Evolutionary conservation across 2,329 filamentous ascomycete species (phyloP).

Genomic region (Aspergillus sp.): DNA sequence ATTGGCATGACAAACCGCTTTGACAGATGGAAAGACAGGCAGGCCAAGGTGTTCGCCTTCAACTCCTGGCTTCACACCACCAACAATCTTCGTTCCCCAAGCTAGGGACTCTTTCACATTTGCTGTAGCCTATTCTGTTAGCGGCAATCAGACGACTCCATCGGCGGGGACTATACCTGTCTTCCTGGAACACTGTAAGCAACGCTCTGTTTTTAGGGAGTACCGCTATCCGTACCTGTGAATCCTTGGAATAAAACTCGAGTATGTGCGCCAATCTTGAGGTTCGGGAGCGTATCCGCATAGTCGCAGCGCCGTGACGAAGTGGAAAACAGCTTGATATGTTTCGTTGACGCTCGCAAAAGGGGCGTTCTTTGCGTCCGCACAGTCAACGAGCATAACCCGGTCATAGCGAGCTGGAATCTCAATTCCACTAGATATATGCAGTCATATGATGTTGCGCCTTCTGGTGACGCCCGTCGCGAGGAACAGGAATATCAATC

Average conservation of each 20-base stretch:
- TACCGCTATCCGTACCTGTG: slow-evolving; percentile 54
- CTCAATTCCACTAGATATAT: not conserved
- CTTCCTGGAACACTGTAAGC: slow-evolving; percentile 32
- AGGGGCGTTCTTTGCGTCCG: slow-evolving; percentile 22
- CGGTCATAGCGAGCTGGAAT: slow-evolving; percentile 18
- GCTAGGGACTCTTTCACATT: slow-evolving; percentile 76
- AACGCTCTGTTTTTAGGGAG: not conserved
- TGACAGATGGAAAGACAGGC: slow-evolving; percentile 71
- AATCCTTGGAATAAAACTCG: slow-evolving; percentile 73
- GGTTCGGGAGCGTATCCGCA: slow-evolving; percentile 66
- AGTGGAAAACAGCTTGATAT: slow-evolving; percentile 36
- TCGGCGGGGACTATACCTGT: slow-evolving; percentile 34
- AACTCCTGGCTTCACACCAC: slow-evolving; percentile 74
- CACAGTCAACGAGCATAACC: slow-evolving; percentile 28
- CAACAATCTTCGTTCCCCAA: slow-evolving; percentile 81
- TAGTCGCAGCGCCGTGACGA: slow-evolving; percentile 45
- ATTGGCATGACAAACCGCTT: slow-evolving; percentile 49
- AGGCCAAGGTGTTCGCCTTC: slow-evolving; percentile 73
- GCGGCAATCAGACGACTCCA: slow-evolving; percentile 11
- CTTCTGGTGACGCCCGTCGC: no score
- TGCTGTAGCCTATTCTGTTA: slow-evolving; percentile 64
- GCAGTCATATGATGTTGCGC: not conserved
- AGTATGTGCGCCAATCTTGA: slow-evolving; percentile 69
- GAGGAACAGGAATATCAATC: not conserved
- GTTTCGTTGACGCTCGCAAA: slow-evolving; percentile 10